Base-by-base conservation (phyloP, 2,329 filamentous ascomycete species). In the Cercospora sp. region DNA sequence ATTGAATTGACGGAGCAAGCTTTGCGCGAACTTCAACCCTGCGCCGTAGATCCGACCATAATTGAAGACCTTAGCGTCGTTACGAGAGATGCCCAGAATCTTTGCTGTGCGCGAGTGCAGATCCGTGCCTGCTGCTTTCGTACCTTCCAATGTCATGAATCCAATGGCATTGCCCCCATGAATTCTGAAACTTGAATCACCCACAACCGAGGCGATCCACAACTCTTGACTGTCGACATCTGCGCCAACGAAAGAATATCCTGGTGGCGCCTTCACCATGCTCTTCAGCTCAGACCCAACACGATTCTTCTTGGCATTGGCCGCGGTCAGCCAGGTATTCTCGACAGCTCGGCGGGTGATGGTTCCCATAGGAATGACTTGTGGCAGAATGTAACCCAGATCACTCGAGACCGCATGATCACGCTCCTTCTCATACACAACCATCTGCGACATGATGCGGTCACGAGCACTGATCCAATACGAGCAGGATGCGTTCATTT, bases 41-140 rank as follows among this genome's bases (percentile, higher is more conserved):
- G 95, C 96, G n/a, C 95, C 96, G 76, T 99, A 99, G 60, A 99
- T 99, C 48, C 96, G 92, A 7, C 96, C 96, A 75, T 99, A 99
- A 79, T 99, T 99, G 84, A 99, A 99, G 0, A 99, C 89, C 78
- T 99, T 99, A 67, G 95, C 95, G 75, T 97, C 89, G 75, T 97
- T 97, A 69, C 95, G 88, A 2, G 93, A 96, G 69, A 99, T 99
- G 6, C 94, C 94, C 2, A 99, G 81, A 66, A 99, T 99, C 5
- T 87, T 86, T 1, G 95, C 96, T 30, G 95, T 99, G 33, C 94
- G 91, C 6, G 94, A 97, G 80, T 99, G 94, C 65, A 98, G 82
- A 79, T 99, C 94, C 0, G 94, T 99, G 3, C 94, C 94, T 2
- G 92, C 93, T 5, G 93, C 90, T 80, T 99, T 98, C 60, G 93